Conservation (phyloP, 179 eudicot species). For the Gypsophila paniculata region DNA sequence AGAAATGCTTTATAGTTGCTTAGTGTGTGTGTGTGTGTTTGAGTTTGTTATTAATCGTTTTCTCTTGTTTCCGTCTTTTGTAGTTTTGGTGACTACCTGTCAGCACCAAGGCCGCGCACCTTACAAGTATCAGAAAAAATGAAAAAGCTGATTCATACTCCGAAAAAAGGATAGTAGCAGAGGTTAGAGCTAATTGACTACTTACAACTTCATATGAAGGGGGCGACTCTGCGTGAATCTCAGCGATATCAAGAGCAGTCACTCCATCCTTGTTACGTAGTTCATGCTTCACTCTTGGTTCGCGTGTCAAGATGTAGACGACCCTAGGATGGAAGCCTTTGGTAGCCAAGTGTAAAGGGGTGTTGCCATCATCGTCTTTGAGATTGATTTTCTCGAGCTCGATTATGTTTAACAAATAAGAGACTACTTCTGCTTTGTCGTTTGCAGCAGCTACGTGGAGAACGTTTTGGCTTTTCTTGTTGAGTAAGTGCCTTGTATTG, state of each 20-base stretch:
- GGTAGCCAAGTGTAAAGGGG: slow-evolving; percentile 30
- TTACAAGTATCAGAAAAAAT: too few species aligned
- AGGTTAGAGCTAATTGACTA: neutral
- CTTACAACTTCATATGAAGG: slow-evolving; percentile 28
- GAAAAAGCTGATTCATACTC: neutral
- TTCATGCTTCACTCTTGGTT: neutral
- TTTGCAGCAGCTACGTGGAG: slow-evolving; percentile 27
- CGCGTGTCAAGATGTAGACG: slow-evolving; percentile 20
- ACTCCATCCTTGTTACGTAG: slow-evolving; percentile 22
- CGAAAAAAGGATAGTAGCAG: neutral
- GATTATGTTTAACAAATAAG: neutral
- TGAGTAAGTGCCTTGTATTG: slow-evolving; percentile 6
- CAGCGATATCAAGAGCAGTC: slow-evolving; percentile 30
- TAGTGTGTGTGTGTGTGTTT: too few species aligned
- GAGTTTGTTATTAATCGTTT: too few species aligned
- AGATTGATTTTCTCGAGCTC: slow-evolving; percentile 22
- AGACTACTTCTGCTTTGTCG: slow-evolving; percentile 22
- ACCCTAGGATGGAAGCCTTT: slow-evolving; percentile 19
- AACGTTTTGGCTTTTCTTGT: slow-evolving; percentile 22
- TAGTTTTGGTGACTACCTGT: too few species aligned
- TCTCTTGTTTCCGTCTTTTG: too few species aligned
- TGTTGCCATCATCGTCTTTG: slow-evolving; percentile 28
- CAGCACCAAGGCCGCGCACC: too few species aligned
- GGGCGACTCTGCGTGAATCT: neutral
- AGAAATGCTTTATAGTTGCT: too few species aligned